Conservation (phyloP, 2,329 filamentous ascomycete genomes). For the Aspergillus sp. region DNA sequence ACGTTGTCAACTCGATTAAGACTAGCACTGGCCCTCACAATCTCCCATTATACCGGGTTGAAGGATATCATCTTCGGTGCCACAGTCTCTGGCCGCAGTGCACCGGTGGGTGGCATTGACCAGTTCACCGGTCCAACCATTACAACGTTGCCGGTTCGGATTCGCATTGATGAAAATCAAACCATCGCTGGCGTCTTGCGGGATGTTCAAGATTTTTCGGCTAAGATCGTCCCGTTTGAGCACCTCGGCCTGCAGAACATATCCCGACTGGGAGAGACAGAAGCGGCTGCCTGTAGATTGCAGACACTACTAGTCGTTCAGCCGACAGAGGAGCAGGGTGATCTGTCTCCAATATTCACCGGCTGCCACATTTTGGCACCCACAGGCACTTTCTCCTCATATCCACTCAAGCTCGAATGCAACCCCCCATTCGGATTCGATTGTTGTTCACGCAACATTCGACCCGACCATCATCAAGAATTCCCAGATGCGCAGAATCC, state of each 20-base stretch:
- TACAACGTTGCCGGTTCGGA: constrained; percentile 34
- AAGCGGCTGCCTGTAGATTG: constrained; percentile 33
- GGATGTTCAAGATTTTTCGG: not conserved
- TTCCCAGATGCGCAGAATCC: no score
- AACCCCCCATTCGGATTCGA: not conserved
- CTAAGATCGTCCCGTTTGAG: constrained; percentile 52
- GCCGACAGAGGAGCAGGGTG: constrained; percentile 1
- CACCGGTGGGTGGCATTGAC: constrained; percentile 31
- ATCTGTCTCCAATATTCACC: not conserved
- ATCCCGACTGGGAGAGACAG: constrained; percentile 45
- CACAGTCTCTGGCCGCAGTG: constrained; percentile 36
- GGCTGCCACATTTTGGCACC: not conserved
- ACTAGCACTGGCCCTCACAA: constrained; percentile 32
- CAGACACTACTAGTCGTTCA: constrained; percentile 36
- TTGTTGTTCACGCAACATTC: not conserved
- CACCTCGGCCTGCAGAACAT: constrained; percentile 48
- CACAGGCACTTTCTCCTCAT: no score
- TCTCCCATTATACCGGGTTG: constrained; percentile 28
- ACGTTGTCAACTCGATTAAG: constrained; percentile 27
- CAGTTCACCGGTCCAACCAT: constrained; percentile 39
- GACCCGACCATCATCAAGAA: no score
- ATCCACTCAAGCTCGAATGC: not conserved
- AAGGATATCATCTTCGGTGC: constrained; percentile 38
- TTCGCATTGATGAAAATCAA: constrained; percentile 16
- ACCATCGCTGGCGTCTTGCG: not conserved